Base-by-base conservation (phyloP, 345 rosid species). In the Hibiscus tridactylites region DNA sequence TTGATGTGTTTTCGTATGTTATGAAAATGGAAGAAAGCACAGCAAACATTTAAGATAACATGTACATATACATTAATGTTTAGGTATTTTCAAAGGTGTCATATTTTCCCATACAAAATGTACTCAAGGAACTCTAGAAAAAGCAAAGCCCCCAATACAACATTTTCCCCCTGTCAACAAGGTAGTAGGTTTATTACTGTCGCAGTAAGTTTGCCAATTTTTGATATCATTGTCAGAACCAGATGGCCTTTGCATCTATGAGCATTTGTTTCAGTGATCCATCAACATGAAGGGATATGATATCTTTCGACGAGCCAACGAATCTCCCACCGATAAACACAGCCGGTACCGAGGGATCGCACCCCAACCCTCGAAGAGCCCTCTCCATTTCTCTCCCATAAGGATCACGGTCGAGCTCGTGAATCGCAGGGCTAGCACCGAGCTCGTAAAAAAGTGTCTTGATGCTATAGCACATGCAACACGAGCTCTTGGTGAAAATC, bases 401-500 rank as follows among this genome's bases (percentile, higher is more conserved):
- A 8, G 86, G 81, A 17, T 92, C 96, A 2, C 84, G 87, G 72
- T 95, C 96, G 9, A 95, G 81, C 89, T 95, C 99, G 42, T 92
- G 97, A 73, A 95, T 88, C 9, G 91, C 94, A 16, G 99, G 99
- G 87, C 97, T 90, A 9, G 97, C 97, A 13, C 97, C 98, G 3
- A 95, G 96, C 50, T 95, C 98, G 60, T 92, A 92, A 78, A 95
- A 90, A 60, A 95, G 92, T 44, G 87, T 81, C 88, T 88, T 92
- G 85, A 95, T 89, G 88, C 98, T 92, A 61, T 92, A 93, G 81
- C 98, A 89, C 98, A 92, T 92, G 82, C 89, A 95, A 68, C 99
- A 95, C 47, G 99, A 85, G 76, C 99, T 95, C 88, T 88, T 95
- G 60, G 97, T 92, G 89, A 95, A 95, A 73, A 95, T 95, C 82